These are phyloP conservation scores for Primulina huaijiensis DNA, from an alignment of 257 asterid species.

Conservation along the genomic window DNA sequence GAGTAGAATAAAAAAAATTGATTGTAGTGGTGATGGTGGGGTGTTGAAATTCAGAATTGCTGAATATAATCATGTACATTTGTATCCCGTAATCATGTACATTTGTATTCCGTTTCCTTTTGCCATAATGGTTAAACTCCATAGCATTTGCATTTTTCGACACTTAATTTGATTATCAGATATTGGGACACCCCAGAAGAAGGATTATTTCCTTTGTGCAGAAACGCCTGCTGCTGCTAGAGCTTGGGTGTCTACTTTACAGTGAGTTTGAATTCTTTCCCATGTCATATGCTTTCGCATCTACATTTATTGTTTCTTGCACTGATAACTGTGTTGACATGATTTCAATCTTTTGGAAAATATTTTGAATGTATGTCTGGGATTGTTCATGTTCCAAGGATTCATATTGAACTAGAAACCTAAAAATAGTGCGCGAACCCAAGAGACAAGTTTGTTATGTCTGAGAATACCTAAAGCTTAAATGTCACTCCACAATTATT, in stretches of 20 bases:
- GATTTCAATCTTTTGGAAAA: too few species aligned
- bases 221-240: constrained; percentile 94
- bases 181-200: constrained; percentile 94
- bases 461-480: too few species aligned
- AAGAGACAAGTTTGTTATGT: too few species aligned
- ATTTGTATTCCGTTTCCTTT: not conserved
- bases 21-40: not conserved
- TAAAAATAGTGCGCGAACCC: too few species aligned
- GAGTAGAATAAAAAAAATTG: constrained; percentile 10
- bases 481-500: too few species aligned
- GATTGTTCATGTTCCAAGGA: too few species aligned
- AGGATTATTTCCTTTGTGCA: constrained; percentile 90
- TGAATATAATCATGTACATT: not conserved
- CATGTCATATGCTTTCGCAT: constrained; percentile 19
- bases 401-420: too few species aligned
- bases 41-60: constrained; percentile 12
- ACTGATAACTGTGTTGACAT: not conserved
- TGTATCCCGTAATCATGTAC: not conserved
- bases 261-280: constrained; percentile 58
- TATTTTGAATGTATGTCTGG: too few species aligned
- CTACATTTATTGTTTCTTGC: constrained; percentile 11
- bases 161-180: constrained; percentile 63
- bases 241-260: constrained; percentile 96
- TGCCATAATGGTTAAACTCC: constrained; percentile 1
- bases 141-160: constrained; percentile 15